phyloP scores from a whole-genome alignment of 139 green algal genomes.

The Edaphochlamys debaryana region DNA sequence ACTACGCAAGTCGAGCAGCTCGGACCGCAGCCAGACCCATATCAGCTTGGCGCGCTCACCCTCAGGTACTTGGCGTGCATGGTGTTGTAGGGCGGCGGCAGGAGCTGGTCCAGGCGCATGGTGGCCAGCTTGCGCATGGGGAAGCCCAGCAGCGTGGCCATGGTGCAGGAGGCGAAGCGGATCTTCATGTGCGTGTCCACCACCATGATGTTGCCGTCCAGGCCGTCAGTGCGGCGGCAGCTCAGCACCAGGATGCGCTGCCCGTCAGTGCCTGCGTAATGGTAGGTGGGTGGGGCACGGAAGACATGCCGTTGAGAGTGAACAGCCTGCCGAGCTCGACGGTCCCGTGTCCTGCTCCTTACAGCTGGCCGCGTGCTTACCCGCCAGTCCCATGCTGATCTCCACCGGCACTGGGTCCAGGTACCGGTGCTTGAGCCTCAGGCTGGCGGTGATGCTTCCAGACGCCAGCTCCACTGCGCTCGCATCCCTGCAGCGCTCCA shows the following conservation, averaged over 20 bases:
- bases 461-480: background rate
- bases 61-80: conserved; percentile 60
- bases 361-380: background rate
- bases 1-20: background rate
- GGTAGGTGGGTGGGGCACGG: too few relatives aligned
- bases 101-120: conserved; percentile 45
- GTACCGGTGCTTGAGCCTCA: conserved; percentile 20
- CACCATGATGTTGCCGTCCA: conserved; percentile 48
- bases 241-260: conserved; percentile 44
- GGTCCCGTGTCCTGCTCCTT: too few relatives aligned
- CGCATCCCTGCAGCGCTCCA: conserved; percentile 6
- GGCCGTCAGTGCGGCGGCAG: conserved; percentile 22
- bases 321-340: too few relatives aligned
- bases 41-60: conserved; percentile 11
- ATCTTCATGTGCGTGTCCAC: conserved; percentile 34
- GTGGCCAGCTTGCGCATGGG: conserved; percentile 9
- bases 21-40: too few relatives aligned
- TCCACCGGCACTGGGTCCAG: conserved; percentile 20
- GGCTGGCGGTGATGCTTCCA: background rate
- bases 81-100: conserved; percentile 52
- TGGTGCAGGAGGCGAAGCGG: conserved; percentile 20
- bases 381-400: background rate
- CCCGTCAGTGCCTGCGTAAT: conserved; percentile 34
- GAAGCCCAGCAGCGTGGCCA: conserved; percentile 45
- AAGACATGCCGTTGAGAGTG: too few relatives aligned